A percentile compares a stretch with the other conserved stretches of the same genome.
These are phyloP conservation scores for Wickerhamiella cacticola DNA, from an alignment of 805 yeast species.

Conservation along the genomic window DNA sequence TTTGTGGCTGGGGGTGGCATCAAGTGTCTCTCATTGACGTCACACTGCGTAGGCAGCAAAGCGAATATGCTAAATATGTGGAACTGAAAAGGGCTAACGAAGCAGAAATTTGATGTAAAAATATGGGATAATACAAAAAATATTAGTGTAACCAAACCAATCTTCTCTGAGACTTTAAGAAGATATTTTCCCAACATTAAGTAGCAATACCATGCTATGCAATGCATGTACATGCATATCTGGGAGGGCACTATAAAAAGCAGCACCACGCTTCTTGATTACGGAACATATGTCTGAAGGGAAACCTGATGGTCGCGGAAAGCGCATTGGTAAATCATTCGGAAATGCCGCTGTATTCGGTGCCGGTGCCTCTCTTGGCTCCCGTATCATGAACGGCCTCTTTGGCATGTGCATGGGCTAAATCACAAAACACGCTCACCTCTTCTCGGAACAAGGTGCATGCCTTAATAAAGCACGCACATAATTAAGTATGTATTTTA, in stretches of 20 bases:
- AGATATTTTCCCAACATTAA: background rate
- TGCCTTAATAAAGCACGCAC: no score
- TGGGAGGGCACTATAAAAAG: constrained; percentile 2
- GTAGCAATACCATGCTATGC: constrained; percentile 1
- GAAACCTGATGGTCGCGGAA: constrained; percentile 21
- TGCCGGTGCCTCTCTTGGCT: constrained; percentile 88
- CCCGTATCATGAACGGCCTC: constrained; percentile 47
- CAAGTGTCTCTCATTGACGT: background rate
- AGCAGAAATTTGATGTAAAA: no score
- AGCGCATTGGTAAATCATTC: constrained; percentile 61
- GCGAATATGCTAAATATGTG: background rate
- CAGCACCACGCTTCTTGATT: no score
- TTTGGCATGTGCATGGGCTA: constrained; percentile 12
- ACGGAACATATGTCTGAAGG: constrained; percentile 7
- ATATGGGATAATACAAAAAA: no score
- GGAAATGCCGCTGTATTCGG: constrained; percentile 88
- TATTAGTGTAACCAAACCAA: background rate
- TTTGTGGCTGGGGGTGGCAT: constrained; percentile 3
- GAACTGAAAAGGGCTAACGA: background rate
- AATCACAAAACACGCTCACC: background rate
- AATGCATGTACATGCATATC: background rate
- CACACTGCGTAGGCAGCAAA: constrained; percentile 1
- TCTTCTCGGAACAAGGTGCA: no score
- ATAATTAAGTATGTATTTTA: no score
- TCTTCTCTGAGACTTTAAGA: background rate